Conservation (phyloP, 2,329 filamentous ascomycete species). For the Annulohypoxylon truncatum region DNA sequence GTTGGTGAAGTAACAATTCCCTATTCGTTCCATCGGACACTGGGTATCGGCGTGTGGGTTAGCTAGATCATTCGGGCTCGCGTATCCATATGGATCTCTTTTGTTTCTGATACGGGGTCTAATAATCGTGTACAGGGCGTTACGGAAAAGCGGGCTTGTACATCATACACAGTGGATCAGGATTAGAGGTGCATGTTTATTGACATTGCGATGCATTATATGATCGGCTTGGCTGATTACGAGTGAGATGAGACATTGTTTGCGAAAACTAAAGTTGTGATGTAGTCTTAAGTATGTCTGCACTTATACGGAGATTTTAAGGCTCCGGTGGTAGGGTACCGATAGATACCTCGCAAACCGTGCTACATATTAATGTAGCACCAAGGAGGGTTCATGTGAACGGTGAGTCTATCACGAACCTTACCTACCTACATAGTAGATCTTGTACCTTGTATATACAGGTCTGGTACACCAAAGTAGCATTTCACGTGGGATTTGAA, state of each 20-base stretch:
- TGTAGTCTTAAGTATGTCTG: neutral
- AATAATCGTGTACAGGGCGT: constrained; percentile 27
- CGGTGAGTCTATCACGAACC: neutral
- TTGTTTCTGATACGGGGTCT: constrained; percentile 12
- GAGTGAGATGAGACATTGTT: neutral
- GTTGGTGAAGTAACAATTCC: neutral
- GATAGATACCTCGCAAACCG: neutral
- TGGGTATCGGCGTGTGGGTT: neutral
- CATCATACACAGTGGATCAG: constrained; percentile 11
- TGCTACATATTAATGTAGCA: too few relatives aligned
- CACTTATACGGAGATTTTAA: neutral
- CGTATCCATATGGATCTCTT: constrained; percentile 15
- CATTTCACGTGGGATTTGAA: constrained; percentile 32
- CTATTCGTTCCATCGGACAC: constrained; percentile 19
- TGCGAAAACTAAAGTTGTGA: neutral
- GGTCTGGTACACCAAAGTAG: constrained; percentile 8
- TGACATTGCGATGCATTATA: constrained; percentile 1
- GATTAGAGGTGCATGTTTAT: constrained; percentile 15
- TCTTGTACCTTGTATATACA: neutral
- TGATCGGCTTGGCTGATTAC: neutral
- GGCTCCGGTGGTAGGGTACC: neutral
- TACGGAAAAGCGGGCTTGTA: constrained; percentile 17
- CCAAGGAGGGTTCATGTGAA: neutral
- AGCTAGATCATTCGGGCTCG: neutral
- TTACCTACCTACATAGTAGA: too few relatives aligned